Conservation (phyloP, 2,329 filamentous ascomycete genomes). For the Fusarium sp. region DNA sequence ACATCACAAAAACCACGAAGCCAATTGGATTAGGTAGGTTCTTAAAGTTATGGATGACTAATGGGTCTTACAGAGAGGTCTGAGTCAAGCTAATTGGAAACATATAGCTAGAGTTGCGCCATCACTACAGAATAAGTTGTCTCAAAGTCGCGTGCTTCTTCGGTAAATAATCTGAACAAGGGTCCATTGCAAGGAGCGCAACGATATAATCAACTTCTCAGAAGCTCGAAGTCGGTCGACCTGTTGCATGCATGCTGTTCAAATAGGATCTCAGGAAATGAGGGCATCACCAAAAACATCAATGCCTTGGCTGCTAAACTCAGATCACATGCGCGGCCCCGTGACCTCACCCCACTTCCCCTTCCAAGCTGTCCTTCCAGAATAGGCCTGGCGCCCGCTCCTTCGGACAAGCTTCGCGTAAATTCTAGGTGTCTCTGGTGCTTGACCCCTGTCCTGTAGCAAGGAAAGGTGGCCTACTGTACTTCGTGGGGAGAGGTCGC, state of each 20-base stretch:
- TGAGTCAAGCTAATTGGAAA: too few relatives aligned
- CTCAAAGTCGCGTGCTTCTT: too few relatives aligned
- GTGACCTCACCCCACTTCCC: constrained; percentile 45
- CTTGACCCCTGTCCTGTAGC: constrained; percentile 46
- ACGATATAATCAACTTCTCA: neutral
- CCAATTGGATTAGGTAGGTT: too few relatives aligned
- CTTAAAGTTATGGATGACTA: too few relatives aligned
- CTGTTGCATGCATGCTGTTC: too few relatives aligned
- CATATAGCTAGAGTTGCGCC: too few relatives aligned
- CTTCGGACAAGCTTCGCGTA: constrained; percentile 51
- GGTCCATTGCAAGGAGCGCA: too few relatives aligned
- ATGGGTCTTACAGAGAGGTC: too few relatives aligned
- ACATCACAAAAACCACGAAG: too few relatives aligned
- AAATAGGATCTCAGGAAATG: neutral
- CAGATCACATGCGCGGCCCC: constrained; percentile 42
- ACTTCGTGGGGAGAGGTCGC: constrained; percentile 50
- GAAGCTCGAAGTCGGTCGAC: neutral
- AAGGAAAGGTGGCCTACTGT: constrained; percentile 45
- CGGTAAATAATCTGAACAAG: too few relatives aligned
- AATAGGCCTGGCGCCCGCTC: constrained; percentile 28
- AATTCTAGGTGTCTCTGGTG: constrained; percentile 48
- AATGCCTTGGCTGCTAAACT: neutral
- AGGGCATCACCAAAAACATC: constrained; percentile 4
- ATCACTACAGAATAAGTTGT: too few relatives aligned
- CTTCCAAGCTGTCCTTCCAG: constrained; percentile 31